Base-by-base conservation (phyloP, 371 early-diverging fungal genomes). In the Mucor saturninus region DNA sequence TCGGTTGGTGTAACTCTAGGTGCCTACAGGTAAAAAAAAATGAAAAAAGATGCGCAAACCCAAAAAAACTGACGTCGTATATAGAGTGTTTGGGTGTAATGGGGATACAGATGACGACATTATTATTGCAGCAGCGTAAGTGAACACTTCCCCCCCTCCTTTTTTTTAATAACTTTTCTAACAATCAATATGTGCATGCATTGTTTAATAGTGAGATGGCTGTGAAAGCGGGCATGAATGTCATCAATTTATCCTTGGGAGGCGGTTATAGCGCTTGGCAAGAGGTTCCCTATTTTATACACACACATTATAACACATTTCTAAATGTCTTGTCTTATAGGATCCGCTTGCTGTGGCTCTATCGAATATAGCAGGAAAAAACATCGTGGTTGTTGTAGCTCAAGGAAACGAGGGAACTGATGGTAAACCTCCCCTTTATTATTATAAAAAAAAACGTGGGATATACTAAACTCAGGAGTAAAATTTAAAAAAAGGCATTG, bases 221-320 rank as follows among this genome's bases (percentile, higher is more conserved):
- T 7, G 30, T 30, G 51, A 59, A 51, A 30, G 45, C 56, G 8
- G 32, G 50, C 8, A 59, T 35, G 76, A 79, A 87, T 50, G 49
- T 73, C 29, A 66, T 69, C 13, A 73, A 73, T 11, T 31, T 73
- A 5, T 73, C 73, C 2, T 49, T 73, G 10, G 73, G 69, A 13
- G 73, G 69, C 15, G 83, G 80, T 4, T 78, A 75, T 9, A 74
- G 81, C 55, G 78, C 74, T 29, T 89, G 84, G 83, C 61, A 68
- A 39, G 80, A 84, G 53, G 78, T 80, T 59, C 7, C 7, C 8
- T 26, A 54, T 9, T 9, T 7, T n/a, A 1, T 9, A 8, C 31
- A 10, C 14, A 2, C 3, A 30, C 40, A 40, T 30, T 43, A 40
- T 15, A 11, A 13, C 54, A 53, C 31, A 37, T 37, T 13, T 35